phyloP scores from a whole-genome alignment of 176 grass and related monocot genomes.

The Cenchrus americanus region DNA sequence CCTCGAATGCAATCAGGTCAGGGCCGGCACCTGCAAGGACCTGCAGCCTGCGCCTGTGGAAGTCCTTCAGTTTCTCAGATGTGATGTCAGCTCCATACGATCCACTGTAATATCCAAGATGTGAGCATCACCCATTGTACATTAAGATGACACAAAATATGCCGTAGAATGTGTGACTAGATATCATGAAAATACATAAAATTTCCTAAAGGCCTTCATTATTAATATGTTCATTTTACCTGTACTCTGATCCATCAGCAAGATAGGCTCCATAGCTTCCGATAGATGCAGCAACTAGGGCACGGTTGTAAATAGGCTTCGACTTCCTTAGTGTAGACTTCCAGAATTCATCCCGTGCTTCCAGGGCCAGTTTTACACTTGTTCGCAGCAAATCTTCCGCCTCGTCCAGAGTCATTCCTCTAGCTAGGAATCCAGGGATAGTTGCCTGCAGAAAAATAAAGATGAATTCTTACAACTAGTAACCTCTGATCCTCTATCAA shows the following conservation, averaged over 20 bases:
- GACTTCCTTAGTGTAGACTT: slow-evolving; percentile 44
- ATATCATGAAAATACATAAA: neutral
- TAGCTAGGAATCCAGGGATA: slow-evolving; percentile 75
- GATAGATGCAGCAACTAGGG: slow-evolving; percentile 70
- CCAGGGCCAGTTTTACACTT: slow-evolving; percentile 61
- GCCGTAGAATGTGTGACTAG: neutral
- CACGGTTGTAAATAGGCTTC: slow-evolving; percentile 57
- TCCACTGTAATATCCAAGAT: slow-evolving; percentile 47
- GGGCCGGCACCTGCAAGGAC: slow-evolving; percentile 63
- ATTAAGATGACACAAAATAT: neutral
- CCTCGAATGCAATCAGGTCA: slow-evolving; percentile 80
- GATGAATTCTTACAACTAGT: neutral
- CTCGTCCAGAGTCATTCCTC: slow-evolving; percentile 55
- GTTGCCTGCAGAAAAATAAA: slow-evolving; percentile 55
- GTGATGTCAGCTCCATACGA: slow-evolving; percentile 57
- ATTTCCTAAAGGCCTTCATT: neutral
- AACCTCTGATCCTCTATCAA: neutral
- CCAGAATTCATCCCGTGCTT: slow-evolving; percentile 66
- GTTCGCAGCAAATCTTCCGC: slow-evolving; percentile 61
- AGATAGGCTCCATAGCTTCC: slow-evolving; percentile 90
- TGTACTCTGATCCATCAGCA: slow-evolving; percentile 90
- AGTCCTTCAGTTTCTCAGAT: slow-evolving; percentile 75
- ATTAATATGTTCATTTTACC: slow-evolving; percentile 36
- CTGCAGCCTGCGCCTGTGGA: slow-evolving; percentile 77
- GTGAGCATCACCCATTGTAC: neutral